Evolutionary conservation across 2,329 filamentous ascomycete genomes (phyloP).

Genomic region (Pestalotiopsis sp.): DNA sequence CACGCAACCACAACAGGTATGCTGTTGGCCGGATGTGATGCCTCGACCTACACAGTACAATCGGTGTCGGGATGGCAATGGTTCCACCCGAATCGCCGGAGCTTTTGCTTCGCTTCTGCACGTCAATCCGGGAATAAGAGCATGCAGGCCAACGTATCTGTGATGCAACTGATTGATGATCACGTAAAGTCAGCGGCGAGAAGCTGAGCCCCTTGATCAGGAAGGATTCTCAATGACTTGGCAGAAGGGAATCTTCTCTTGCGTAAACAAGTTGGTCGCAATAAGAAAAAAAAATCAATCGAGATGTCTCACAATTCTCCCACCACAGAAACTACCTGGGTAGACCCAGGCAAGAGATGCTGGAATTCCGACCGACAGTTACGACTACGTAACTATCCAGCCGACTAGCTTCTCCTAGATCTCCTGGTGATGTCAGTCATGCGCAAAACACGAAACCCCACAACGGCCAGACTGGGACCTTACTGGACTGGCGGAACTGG

Average conservation of each 20-base stretch:
- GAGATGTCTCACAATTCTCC: background rate
- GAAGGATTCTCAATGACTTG: background rate
- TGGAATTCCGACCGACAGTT: background rate
- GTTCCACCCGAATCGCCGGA: background rate
- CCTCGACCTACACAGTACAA: background rate
- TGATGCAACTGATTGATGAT: background rate
- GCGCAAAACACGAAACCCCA: background rate
- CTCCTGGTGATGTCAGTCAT: slow-evolving; percentile 15
- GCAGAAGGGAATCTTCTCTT: background rate
- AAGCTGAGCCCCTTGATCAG: background rate
- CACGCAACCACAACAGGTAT: background rate
- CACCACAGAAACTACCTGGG: background rate
- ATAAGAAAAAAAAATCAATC: background rate
- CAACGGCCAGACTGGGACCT: background rate
- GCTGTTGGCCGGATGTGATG: background rate
- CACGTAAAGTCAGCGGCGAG: background rate
- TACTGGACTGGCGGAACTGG: background rate
- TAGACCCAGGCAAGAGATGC: background rate
- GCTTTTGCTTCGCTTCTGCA: background rate
- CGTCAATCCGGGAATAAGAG: background rate
- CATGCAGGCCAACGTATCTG: background rate
- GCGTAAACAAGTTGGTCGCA: background rate
- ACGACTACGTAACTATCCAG: background rate
- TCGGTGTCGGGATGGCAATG: background rate
- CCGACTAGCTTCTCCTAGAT: background rate